Evolutionary conservation across 352 stramenopile genomes (phyloP), one percentile per base, ranked within the genome.

Genomic region (Phytophthora cactorum): DNA sequence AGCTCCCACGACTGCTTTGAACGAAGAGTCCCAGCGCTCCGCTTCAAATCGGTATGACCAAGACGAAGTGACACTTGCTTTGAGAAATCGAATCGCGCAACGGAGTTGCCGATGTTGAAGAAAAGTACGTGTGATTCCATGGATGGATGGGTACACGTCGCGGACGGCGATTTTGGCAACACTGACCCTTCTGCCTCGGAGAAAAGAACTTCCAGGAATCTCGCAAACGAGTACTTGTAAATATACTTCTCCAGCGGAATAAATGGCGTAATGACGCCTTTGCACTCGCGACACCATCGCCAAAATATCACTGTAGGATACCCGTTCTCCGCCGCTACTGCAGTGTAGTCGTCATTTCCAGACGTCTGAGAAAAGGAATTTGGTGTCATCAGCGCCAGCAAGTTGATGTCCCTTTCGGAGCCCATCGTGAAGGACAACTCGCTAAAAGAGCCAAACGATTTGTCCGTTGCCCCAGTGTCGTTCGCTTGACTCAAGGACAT

Each of bases 221-320:
- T 98, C 27, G 96, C 97, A 75, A 99, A 98, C 11, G 90, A 98
- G 75, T 98, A 99, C 76, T 99, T 98, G 89, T 98, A 98, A 22
- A 96, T 77, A 93, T 97, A 73, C 83, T 97, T 83, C 88, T 92
- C 74, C 80, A 96, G 57, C 41, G 81, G 76, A 10, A 93, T 79
- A 36, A 98, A 89, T 9, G 96, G 92, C 8, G 95, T 98, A 34
- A 99, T 95, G 58, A 99, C 89, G 25, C 86, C 81, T 47, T 86
- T 80, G 79, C 97, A 99, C 39, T 96, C 86, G n/a, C 79, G 94
- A 70, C 97, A 99, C 78, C 97, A 98, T n/a, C 95, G 97, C 93
- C 95, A 99, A 60, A 97, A 99, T n/a, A 94, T 88, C 59, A 99
- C 98, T 5, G 79, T 72, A 4, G 87, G 84, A 43, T 78, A 77